phyloP scores from a whole-genome alignment of 768 basidiomycete species.

The Rhodotorula diobovata region DNA sequence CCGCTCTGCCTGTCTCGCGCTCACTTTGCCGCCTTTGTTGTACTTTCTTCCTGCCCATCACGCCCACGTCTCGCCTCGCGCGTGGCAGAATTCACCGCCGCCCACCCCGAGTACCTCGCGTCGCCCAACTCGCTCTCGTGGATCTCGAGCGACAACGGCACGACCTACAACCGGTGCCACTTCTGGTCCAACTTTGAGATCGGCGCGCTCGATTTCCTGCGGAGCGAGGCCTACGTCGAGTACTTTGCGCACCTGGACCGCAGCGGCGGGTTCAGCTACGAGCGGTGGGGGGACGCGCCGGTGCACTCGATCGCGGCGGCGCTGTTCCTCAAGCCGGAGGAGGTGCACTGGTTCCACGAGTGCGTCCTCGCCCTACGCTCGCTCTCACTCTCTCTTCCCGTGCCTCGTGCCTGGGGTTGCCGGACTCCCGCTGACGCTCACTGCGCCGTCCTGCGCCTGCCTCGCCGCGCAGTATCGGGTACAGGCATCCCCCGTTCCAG shows the following conservation, averaged over 20 bases:
- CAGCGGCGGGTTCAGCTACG: slow-evolving; percentile 63
- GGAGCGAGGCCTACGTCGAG: slow-evolving; percentile 70
- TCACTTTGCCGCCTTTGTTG: too few relatives aligned
- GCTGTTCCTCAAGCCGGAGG: slow-evolving; percentile 77
- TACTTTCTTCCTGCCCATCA: too few relatives aligned
- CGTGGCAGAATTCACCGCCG: slow-evolving; percentile 62
- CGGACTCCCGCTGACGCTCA: too few relatives aligned
- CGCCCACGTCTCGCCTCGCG: too few relatives aligned
- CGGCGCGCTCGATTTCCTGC: slow-evolving; percentile 75
- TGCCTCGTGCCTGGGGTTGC: too few relatives aligned
- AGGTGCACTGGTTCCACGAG: slow-evolving; percentile 88
- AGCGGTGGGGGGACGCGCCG: slow-evolving; percentile 89
- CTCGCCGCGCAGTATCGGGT: neutral
- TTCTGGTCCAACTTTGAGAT: slow-evolving; percentile 51
- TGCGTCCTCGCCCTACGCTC: neutral
- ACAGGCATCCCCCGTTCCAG: slow-evolving; percentile 18
- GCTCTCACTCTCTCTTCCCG: too few relatives aligned
- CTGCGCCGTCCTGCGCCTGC: neutral
- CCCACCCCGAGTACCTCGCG: slow-evolving; percentile 61
- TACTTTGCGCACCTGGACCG: slow-evolving; percentile 78
- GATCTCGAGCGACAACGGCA: slow-evolving; percentile 66
- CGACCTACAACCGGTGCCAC: slow-evolving; percentile 60
- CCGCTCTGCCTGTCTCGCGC: too few relatives aligned
- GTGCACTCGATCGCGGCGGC: slow-evolving; percentile 87
- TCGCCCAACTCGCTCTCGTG: slow-evolving; percentile 66